Evolutionary conservation across 371 early-diverging fungal genomes (phyloP), one percentile per base, ranked within the genome.

Genomic region (Mucor piriformis): DNA sequence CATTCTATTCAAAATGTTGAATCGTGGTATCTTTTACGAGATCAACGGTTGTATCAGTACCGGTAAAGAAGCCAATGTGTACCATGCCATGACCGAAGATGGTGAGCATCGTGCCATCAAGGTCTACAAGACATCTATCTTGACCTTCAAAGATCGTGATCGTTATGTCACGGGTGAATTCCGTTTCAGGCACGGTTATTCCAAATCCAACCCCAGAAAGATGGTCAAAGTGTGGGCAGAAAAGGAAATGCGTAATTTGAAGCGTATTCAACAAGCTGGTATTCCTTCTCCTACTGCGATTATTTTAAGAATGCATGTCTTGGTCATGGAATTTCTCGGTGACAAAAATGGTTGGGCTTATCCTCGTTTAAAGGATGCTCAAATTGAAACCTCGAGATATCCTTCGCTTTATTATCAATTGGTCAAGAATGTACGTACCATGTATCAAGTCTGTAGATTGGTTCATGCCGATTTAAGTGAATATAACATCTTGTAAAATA

Each of bases 171-270:
- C 93, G 2, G 97, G 99, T 54, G 99, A 99, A 73, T 95, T 85
- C 70, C 87, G 99, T 44, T 99, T 99, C 83, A 83, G 96, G 38
- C 93, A 92, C 66, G 99, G 98, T 25, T 98, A 99, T 76, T 87
- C 84, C 61, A 92, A 93, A 62, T 88, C 90, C 64, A 99, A 99
- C 74, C 97, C 99, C 20, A 83, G 99, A 67, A 99, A 99, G 81
- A 96, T 99, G 94, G 97, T 99, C 59, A 94, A 97, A 79, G 80
- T 98, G 32, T 99, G 99, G 99, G 99, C 99, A 2, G 99, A 99
- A 72, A 99, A 99, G 79, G 99, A 99, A 75, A 95, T 98, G 90
- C 85, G 99, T 59, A 99, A 99, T 72, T 76, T 99, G 69, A 95
- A 97, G 72, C 88, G 97, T 55, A 66, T 99, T 27, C 84, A 90